Percentiles rank a stretch among this genome's conserved stretches.
Conservation (phyloP, 331 rosid species). For the Cydonia oblonga region DNA sequence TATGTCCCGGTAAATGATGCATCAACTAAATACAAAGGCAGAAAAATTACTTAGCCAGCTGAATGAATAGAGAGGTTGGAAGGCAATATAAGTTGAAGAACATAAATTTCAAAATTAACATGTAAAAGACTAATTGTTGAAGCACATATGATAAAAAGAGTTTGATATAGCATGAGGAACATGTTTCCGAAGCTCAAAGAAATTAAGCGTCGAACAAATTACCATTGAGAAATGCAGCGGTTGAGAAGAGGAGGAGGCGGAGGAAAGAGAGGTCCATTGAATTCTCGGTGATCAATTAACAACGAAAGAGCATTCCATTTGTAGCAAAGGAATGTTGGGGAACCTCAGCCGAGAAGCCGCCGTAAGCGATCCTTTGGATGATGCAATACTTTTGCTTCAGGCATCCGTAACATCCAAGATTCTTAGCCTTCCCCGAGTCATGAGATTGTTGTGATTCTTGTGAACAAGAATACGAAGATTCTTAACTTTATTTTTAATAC, state of each 20-base stretch:
- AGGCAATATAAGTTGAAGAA: not conserved
- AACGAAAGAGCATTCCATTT: conserved; percentile 22
- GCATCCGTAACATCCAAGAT: conserved; percentile 23
- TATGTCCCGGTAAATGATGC: conserved; percentile 53
- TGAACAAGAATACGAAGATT: too few species aligned
- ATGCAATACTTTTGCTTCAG: conserved; percentile 50
- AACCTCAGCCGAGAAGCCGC: not conserved
- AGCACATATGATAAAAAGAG: not conserved
- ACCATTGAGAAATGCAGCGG: conserved; percentile 36
- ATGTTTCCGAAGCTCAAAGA: not conserved
- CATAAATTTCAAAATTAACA: not conserved
- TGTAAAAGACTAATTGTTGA: not conserved
- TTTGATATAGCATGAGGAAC: not conserved
- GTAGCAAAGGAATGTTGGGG: conserved; percentile 9
- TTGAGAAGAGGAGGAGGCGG: conserved; percentile 35
- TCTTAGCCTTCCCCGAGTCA: conserved; percentile 21
- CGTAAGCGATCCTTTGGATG: conserved; percentile 1
- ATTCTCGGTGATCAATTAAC: not conserved
- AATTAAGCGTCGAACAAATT: not conserved
- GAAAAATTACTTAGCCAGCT: not conserved
- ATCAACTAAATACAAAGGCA: conserved; percentile 6
- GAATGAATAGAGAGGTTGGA: too few species aligned
- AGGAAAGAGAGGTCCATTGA: conserved; percentile 27
- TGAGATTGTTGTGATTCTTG: too few species aligned
- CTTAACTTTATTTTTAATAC: too few species aligned